Percentiles rank a stretch among this genome's conserved stretches.
These are phyloP conservation scores for Beverwykella pulmonaria DNA, from an alignment of 495 filamentous ascomycete genomes.

Conservation along the genomic window DNA sequence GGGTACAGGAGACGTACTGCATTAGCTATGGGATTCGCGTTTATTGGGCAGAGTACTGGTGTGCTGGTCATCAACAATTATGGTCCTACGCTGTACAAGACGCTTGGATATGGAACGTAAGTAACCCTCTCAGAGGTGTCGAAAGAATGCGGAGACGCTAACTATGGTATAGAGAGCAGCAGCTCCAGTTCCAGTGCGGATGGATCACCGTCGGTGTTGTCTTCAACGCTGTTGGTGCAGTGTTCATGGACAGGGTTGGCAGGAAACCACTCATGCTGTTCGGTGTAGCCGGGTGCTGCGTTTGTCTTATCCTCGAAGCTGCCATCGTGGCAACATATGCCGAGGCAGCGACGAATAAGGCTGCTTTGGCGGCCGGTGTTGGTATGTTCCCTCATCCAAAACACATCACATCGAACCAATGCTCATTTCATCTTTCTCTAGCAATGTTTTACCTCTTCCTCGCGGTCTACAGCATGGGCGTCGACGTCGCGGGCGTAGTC, in stretches of 20 bases:
- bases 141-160: neutral
- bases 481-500: constrained; percentile 39
- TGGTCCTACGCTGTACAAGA: constrained; percentile 39
- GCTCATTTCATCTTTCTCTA: neutral
- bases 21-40: constrained; percentile 36
- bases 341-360: constrained; percentile 27
- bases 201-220: constrained; percentile 40
- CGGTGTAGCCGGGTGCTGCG: constrained; percentile 33
- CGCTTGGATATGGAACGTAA: constrained; percentile 35
- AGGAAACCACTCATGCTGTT: constrained; percentile 39
- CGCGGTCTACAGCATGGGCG: constrained; percentile 33
- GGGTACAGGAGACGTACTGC: constrained; percentile 37
- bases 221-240: constrained; percentile 36
- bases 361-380: constrained; percentile 29
- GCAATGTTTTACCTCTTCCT: constrained; percentile 34
- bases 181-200: constrained; percentile 35
- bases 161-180: constrained; percentile 16
- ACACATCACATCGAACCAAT: neutral
- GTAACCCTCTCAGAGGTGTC: neutral
- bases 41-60: constrained; percentile 38
- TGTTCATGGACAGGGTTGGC: constrained; percentile 37
- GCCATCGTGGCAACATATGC: constrained; percentile 37
- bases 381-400: constrained; percentile 19
- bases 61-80: constrained; percentile 45
- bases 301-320: constrained; percentile 36